A percentile compares a stretch with the other conserved stretches of the same genome.
phyloP scores from a whole-genome alignment of 352 stramenopile genomes.

The Phytophthora colocasiae region DNA sequence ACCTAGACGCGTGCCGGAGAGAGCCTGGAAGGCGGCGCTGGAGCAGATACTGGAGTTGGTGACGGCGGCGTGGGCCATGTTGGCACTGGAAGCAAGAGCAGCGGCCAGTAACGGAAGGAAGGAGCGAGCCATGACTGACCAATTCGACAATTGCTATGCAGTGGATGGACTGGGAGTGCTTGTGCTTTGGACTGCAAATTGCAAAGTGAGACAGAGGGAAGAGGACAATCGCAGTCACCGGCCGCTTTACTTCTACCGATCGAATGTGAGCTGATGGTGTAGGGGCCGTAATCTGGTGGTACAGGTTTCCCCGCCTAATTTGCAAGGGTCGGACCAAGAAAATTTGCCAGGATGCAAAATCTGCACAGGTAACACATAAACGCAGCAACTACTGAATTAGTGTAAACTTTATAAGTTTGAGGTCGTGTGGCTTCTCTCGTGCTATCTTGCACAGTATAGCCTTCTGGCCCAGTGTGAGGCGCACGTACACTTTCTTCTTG shows the following conservation, averaged over 20 bases:
- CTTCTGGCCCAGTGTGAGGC: too few relatives aligned
- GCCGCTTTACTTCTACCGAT: slow-evolving; percentile 17
- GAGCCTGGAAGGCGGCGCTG: slow-evolving; percentile 58
- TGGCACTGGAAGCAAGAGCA: slow-evolving; percentile 9
- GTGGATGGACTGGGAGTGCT: slow-evolving; percentile 16
- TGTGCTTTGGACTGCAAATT: slow-evolving; percentile 25
- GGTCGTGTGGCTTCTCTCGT: too few relatives aligned
- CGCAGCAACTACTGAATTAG: too few relatives aligned
- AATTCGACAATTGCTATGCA: slow-evolving; percentile 32
- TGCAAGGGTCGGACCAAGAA: too few relatives aligned
- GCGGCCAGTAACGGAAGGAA: slow-evolving; percentile 24
- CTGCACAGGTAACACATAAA: too few relatives aligned
- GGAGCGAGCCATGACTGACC: slow-evolving; percentile 14
- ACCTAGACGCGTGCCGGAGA: slow-evolving; percentile 53
- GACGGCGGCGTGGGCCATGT: slow-evolving; percentile 25
- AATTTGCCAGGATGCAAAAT: too few relatives aligned
- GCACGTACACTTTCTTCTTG: too few relatives aligned
- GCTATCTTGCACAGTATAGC: too few relatives aligned
- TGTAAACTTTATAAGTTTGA: too few relatives aligned
- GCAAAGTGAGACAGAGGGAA: slow-evolving; percentile 30
- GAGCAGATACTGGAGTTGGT: slow-evolving; percentile 51
- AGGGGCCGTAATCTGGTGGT: too few relatives aligned
- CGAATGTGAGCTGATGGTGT: background rate
- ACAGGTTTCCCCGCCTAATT: too few relatives aligned
- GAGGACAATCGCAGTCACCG: background rate